Conservation (phyloP, 345 rosid species). For the Mallotus nudiflorus region DNA sequence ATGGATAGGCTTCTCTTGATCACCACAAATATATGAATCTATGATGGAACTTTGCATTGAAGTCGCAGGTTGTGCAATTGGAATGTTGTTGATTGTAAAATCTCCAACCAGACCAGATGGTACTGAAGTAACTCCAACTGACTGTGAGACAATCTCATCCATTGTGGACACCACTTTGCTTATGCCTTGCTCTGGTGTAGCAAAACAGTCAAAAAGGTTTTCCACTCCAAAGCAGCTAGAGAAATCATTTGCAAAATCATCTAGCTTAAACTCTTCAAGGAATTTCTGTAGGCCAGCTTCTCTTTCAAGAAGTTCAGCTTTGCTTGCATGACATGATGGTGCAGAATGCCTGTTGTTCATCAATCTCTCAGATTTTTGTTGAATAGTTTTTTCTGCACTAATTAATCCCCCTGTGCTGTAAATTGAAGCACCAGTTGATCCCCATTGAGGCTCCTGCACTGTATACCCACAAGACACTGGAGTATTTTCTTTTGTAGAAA, state of each 20-base stretch:
- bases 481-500: constrained; percentile 1
- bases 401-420: constrained; percentile 14
- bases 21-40: constrained; percentile 8
- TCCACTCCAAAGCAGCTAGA: constrained; percentile 47
- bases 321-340: too few relatives aligned
- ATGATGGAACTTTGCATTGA: constrained; percentile 16
- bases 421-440: constrained; percentile 13
- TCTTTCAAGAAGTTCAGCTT: too few relatives aligned
- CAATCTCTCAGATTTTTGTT: too few relatives aligned
- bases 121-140: constrained; percentile 21
- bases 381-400: too few relatives aligned
- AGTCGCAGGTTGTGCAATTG: constrained; percentile 20
- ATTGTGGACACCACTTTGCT: constrained; percentile 19
- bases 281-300: constrained; percentile 29
- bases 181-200: constrained; percentile 37
- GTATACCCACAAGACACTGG: constrained; percentile 1
- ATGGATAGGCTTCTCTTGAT: constrained; percentile 27
- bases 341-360: too few relatives aligned
- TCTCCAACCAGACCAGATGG: constrained; percentile 29
- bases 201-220: constrained; percentile 54
- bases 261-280: constrained; percentile 36
- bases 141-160: constrained; percentile 25
- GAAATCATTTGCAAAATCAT: constrained; percentile 41
- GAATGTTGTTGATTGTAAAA: constrained; percentile 19
- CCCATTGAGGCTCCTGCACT: constrained; percentile 6